Evolutionary conservation across 768 basidiomycete genomes (phyloP), one percentile per base, ranked within the genome.

Genomic region (Rhodotorula sphaerocarpa): DNA sequence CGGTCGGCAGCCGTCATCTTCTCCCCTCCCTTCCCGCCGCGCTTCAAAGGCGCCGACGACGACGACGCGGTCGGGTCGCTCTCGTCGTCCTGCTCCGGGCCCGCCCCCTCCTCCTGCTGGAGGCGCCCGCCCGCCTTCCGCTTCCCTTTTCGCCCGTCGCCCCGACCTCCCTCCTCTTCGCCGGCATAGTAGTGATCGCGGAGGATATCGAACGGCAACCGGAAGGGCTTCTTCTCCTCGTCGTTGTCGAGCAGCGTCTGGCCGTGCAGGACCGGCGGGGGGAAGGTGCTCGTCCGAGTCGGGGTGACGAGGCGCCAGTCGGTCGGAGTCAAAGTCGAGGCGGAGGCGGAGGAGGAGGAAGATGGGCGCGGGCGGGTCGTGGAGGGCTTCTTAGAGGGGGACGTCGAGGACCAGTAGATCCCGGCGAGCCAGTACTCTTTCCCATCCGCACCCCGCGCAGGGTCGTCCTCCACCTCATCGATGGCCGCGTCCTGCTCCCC

Each of bases 151-250:
- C n/a, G n/a, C n/a, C n/a, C n/a, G n/a, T n/a, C n/a, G 33, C 21
- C 27, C 36, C 16, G 15, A 3, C 39, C 27, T 2, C 7, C 21
- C 33, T 25, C 61, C 18, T 31, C 21, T n/a, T n/a, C 45, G 39
- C 50, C 52, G 27, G n/a, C 45, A 12, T n/a, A 58, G 36, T 43
- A 56, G 9, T 43, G 57, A 36, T 67, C 66, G 36, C 61, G 43
- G 16, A 53, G 20, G 46, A 67, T 53, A 15, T 63, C 55, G 58
- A 43, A 67, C 30, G 61, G 58, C 16, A 63, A 50, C 16, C 39
- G 55, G 54, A 36, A 44, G 23, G 27, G 25, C 42, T 31, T 44
- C 42, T 21, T 7, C 15, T 12, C 11, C 12, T 21, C 43, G 43
- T 44, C 61, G 15, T 57, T 55, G 23, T 33, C 54, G 47, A 63